Evolutionary conservation across 176 grass and related monocot genomes (phyloP), one percentile per base, ranked within the genome.

Genomic region (Phragmites australis): DNA sequence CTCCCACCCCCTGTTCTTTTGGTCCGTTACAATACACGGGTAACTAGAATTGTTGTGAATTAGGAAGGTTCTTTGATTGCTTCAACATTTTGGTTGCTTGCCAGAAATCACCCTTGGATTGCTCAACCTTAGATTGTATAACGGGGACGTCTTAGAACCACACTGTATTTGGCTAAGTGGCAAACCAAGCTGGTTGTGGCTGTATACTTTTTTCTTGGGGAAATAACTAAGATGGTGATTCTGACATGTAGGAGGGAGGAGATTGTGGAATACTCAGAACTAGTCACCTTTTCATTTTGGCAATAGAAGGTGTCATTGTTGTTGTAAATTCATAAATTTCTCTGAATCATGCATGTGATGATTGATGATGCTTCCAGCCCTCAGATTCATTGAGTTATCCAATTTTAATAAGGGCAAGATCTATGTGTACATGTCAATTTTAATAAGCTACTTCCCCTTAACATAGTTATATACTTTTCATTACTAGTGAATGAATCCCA

Each of bases 1-100:
- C 42, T 76, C 78, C 48, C 65, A 77, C 74, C 78, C 77, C 55
- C n/a, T 85, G 46, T 89, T 68, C 57, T 82, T 78, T 90, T 78
- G 59, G 83, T 82, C 60, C 4, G 22, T 34, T 89, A 58, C 43
- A 30, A 65, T 90, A 82, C 50, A 66, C 1, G 41, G 63, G 63
- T 85, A 81, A 82, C 53, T 89, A 89, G 56, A 82, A 54, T 76
- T 86, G 72, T 86, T 89, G 78, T 90, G 66, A 72, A 65, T 71
- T 86, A 86, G 83, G 65, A 46, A 71, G 58, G 72, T 90, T 86
- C 57, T 90, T 90, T 86, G 31, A 73, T 82, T 66, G 25, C 56
- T 81, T 77, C 26, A 26, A 40, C 78, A 81, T 81, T 89, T 82
- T 81, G 55, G 56, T 50, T 5, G 0, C 23, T 23, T 45, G 72